Evolutionary conservation across 306 rosid genomes (phyloP), one percentile per base, ranked within the genome.

Genomic region (Herpetospermum pedunculosum): DNA sequence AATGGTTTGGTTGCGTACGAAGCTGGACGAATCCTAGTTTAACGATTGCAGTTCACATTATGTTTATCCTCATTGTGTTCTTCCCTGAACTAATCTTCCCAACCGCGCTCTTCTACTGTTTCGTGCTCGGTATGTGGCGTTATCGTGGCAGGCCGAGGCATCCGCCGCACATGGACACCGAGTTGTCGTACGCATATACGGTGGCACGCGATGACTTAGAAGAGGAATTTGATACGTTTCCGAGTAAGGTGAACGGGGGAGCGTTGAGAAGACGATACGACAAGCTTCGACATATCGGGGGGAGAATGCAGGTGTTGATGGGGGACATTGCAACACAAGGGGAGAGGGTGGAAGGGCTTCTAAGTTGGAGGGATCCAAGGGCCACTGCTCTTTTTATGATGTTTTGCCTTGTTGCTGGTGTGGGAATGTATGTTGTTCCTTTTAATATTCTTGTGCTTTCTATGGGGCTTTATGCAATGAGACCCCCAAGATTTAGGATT

Each of bases 331-430:
- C 89, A 4, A 86, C 85, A 18, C 87, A 83, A 75, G 89, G 89
- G 35, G 89, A 86, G 75, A 81, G 85, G 59, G 40, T 83, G 12
- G 77, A 83, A 3, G 80, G 85, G 32, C 77, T 86, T 19, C 35
- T 83, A 25, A 81, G 81, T 15, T 83, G 87, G 89, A 79, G 87
- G 65, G 89, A 86, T 21, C 89, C 89, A 23, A 81, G 85, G 65
- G 89, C 84, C 12, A 83, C 85, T 6, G 2, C 73, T 12, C 60
- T 86, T 55, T 86, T 86, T 69, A 49, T 84, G 41, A 2, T 59
- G 11, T 81, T 84, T 57, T 82, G 87, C 67, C 58, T 77, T 43
- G 53, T 77, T 68, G 74, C 77, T 18, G 26, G 70, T 25, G 68
- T 79, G 44, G 76, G 62, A 26, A 77, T 84, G 46, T 81, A 14